These are phyloP conservation scores for Hericium coralloides DNA, from an alignment of 768 basidiomycete species.

Conservation along the genomic window DNA sequence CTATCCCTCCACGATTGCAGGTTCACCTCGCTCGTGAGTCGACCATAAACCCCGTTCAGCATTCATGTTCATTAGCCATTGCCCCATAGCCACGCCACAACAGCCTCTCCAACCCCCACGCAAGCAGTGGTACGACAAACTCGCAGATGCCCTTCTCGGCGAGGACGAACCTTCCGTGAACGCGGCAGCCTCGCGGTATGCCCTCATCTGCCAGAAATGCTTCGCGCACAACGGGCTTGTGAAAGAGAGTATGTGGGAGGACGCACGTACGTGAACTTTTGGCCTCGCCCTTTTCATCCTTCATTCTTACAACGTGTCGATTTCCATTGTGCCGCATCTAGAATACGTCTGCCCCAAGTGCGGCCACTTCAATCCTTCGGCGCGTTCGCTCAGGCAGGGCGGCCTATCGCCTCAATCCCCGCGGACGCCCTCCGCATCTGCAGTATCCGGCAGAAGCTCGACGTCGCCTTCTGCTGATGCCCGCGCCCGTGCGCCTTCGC, in stretches of 20 bases:
- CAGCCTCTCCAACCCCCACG: constrained; percentile 41
- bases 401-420: background rate
- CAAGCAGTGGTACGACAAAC: constrained; percentile 79
- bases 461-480: too few relatives aligned
- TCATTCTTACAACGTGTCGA: background rate
- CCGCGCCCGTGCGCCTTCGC: background rate
- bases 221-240: constrained; percentile 86
- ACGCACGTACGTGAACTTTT: constrained; percentile 56
- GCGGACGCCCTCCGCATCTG: background rate
- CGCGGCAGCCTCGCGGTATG: constrained; percentile 47
- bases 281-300: background rate
- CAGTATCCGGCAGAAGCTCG: background rate
- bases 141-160: constrained; percentile 81
- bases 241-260: constrained; percentile 72
- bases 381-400: constrained; percentile 12
- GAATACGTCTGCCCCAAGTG: constrained; percentile 87
- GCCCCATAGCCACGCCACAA: constrained; percentile 26
- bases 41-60: background rate
- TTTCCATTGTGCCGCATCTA: constrained; percentile 20
- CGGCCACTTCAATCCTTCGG: constrained; percentile 64
- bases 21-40: background rate
- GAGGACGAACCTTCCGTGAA: constrained; percentile 51
- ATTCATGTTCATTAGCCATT: background rate
- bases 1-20: background rate
- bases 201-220: constrained; percentile 83